Percentiles rank a stretch among this genome's conserved stretches.
Evolutionary conservation across 306 rosid genomes (phyloP).

Genomic region (Cyamopsis tetragonoloba): DNA sequence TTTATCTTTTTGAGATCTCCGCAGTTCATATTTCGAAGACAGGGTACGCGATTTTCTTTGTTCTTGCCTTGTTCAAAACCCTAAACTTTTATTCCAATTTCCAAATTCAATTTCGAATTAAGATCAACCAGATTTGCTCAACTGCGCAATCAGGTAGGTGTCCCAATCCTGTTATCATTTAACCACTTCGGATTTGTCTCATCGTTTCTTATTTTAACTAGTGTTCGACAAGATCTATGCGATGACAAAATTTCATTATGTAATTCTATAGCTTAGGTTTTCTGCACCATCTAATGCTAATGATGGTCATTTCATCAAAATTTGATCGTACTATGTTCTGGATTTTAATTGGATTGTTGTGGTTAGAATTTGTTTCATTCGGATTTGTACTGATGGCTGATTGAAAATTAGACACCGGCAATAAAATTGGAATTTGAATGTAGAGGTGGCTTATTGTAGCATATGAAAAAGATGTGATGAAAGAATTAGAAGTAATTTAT

Average conservation of each 20-base stretch:
- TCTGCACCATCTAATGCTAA: background rate
- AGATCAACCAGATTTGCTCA: conserved; percentile 6
- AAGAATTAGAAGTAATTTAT: background rate
- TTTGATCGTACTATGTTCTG: background rate
- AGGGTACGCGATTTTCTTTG: background rate
- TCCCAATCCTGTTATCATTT: background rate
- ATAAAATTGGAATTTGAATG: background rate
- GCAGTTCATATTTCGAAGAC: background rate
- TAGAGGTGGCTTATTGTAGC: background rate
- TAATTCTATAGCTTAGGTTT: no score
- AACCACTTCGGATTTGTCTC: background rate
- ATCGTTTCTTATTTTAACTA: background rate
- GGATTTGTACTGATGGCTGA: background rate
- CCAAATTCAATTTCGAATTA: background rate
- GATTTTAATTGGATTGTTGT: background rate
- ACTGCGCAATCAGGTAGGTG: conserved; percentile 21
- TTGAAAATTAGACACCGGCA: background rate
- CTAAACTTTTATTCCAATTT: conserved; percentile 2
- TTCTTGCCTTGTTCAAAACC: conserved; percentile 11
- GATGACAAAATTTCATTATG: background rate
- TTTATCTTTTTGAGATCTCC: no score
- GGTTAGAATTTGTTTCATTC: background rate
- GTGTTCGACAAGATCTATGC: background rate
- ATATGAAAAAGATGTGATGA: background rate
- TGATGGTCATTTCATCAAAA: background rate